Base-by-base conservation (phyloP, 495 filamentous ascomycete species). In the Cercophora scortea region DNA sequence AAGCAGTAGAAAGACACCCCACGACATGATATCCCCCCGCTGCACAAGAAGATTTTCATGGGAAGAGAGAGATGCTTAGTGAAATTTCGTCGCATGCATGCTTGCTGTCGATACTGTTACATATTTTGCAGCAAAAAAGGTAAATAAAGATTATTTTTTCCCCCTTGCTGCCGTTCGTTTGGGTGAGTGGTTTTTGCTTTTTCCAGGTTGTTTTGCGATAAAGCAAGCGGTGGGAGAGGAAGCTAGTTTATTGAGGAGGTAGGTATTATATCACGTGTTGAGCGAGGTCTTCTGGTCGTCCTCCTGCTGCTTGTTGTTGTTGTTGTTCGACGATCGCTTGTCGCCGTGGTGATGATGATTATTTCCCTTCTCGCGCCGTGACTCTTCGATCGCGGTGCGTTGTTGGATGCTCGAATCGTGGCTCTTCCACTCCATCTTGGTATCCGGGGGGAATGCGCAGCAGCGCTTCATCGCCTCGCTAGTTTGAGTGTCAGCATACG, bases 391-490 rank as follows among this genome's bases (percentile, higher is more conserved):
- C 25, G 84, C 84, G 10, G 79, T 86, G 49, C 87, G 83, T 65
- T 91, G 87, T 54, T 86, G 84, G 56, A 91, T 89, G 68, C 85
- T 89, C 15, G 76, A 72, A 52, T 86, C 91, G 62, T 98, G 93
- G 62, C 86, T 90, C 73, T 95, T 94, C 85, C 89, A 98, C 53
- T 91, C 82, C 49, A 98, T 83, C 57, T 86, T 89, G 44, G 93
- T 98, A 62, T 95, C 92, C 15, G 79, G 61, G 2, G 93, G 93
- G 68, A 94, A 88, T 45, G 77, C 77, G 42, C 97, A 83, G 55
- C 91, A 76, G 56, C 89, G 88, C 68, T 90, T 94, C 72, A 98
- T 88, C 19, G 87, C 93, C 76, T 97, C 90, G 60, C 91, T 96
- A 53, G 5, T 10, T 41, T n/a, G 18, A 4, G 32, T 34, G 32